phyloP scores from a whole-genome alignment of 2,329 filamentous ascomycete species.

The Capronia americana region DNA sequence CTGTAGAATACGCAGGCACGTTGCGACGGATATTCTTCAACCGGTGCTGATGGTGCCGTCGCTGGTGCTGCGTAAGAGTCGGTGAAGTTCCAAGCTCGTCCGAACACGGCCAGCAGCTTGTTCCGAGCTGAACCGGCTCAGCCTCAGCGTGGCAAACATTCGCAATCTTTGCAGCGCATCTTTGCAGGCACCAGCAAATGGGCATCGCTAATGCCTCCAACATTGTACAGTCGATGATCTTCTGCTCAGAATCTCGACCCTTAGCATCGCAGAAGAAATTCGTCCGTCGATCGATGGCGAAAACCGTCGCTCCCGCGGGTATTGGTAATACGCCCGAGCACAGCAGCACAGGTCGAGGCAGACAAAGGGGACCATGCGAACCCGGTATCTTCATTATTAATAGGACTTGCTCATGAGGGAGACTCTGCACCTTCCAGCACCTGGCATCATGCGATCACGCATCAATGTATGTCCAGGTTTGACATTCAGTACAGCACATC shows the following conservation, averaged over 20 bases:
- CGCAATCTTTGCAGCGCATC: background rate
- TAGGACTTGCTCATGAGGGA: background rate
- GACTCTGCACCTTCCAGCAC: background rate
- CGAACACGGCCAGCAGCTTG: background rate
- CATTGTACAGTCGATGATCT: background rate
- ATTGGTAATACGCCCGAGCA: background rate
- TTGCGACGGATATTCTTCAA: background rate
- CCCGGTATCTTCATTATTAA: background rate
- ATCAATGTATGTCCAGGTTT: background rate
- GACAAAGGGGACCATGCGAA: background rate
- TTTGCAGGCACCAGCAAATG: background rate
- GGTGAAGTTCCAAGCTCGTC: background rate
- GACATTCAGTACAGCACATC: background rate
- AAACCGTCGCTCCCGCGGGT: background rate
- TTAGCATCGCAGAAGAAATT: background rate
- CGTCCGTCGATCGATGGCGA: background rate
- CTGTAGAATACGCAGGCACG: background rate
- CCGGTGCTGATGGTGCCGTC: background rate
- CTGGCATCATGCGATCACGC: background rate
- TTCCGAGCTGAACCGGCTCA: conserved; percentile 11
- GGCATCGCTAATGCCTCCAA: background rate
- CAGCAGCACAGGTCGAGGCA: background rate
- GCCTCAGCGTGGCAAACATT: conserved; percentile 1
- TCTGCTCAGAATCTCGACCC: background rate
- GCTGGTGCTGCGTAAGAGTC: background rate